Evolutionary conservation across 2,329 filamentous ascomycete genomes (phyloP), one percentile per base, ranked within the genome.

Genomic region (Cladophialophora yegresii): DNA sequence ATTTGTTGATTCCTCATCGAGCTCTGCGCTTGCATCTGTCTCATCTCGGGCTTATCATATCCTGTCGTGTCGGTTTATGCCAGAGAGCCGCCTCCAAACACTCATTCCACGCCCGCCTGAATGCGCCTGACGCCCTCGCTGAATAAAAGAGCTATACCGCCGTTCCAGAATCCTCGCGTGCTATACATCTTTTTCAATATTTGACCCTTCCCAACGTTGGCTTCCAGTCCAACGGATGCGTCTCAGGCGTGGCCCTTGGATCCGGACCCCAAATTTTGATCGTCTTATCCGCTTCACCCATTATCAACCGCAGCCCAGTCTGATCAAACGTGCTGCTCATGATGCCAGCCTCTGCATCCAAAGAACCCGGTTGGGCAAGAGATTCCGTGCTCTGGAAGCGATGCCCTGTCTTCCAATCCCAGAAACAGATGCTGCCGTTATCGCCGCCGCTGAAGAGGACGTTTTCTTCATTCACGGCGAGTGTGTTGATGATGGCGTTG

Each of bases 231-330:
- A 99, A 77, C 2, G 95, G 95, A 78, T 98, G 92, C 1, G 90
- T 90, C 76, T 98, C 92, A 43, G 90, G 89, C 0, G 93, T 97
- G 20, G 95, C 95, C 59, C 89, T 86, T 54, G 96, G 91, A 75
- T 99, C 95, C 71, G 89, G 90, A 77, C 93, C 96, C 95, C 95
- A 99, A 63, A 99, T 87, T 84, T 99, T 98, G 77, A 97, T 96
- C 0, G 93, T 96, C 84, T 99, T 99, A 76, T 99, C 95, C 5
- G 92, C 91, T 79, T 99, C 95, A 53, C 96, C 96, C 22, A 90
- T 93, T 68, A 99, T 96, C 71, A 99, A 81, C 71, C 95, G 86
- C 73, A 97, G 75, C 0, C 95, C 95, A 0, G 93, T 96, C 65
- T 85, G 85, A 74, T 99, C 95, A 74, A 96, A 99, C 0, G 89